Evolutionary conservation across 139 green algal species (phyloP).

Genomic region (Coelastrella sp.): DNA sequence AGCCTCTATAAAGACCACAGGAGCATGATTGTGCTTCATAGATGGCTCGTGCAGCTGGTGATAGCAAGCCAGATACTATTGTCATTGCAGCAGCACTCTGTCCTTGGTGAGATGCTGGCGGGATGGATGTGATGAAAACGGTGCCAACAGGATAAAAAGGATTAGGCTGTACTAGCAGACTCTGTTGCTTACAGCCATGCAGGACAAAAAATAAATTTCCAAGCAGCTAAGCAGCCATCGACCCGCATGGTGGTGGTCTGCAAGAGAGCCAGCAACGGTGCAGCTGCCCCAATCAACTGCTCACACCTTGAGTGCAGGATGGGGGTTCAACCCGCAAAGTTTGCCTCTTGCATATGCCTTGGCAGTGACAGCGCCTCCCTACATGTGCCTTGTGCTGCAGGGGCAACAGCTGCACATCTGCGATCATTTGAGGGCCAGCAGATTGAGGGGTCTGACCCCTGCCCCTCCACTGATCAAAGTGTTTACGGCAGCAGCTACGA

Average conservation of each 20-base stretch:
- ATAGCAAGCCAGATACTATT: not conserved
- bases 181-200: too few species aligned
- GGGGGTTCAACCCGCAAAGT: too few species aligned
- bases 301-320: too few species aligned
- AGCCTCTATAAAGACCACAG: not conserved
- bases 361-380: too few species aligned
- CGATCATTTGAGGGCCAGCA: not conserved
- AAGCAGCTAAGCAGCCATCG: too few species aligned
- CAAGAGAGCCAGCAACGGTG: too few species aligned
- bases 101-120: not conserved
- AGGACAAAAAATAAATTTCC: too few species aligned
- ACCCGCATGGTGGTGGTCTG: too few species aligned
- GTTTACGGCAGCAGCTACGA: not conserved
- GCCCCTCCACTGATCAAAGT: not conserved
- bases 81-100: not conserved
- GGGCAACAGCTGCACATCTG: not conserved
- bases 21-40: not conserved
- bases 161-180: too few species aligned
- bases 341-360: too few species aligned
- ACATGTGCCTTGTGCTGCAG: not conserved
- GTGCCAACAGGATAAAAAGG: not conserved
- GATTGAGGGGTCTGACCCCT: conserved; percentile 9
- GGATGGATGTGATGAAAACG: not conserved
- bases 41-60: not conserved
- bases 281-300: too few species aligned